A percentile compares a stretch with the other conserved stretches of the same genome.
phyloP scores from a whole-genome alignment of 768 basidiomycete species.

The Leccinum truebloodii region DNA sequence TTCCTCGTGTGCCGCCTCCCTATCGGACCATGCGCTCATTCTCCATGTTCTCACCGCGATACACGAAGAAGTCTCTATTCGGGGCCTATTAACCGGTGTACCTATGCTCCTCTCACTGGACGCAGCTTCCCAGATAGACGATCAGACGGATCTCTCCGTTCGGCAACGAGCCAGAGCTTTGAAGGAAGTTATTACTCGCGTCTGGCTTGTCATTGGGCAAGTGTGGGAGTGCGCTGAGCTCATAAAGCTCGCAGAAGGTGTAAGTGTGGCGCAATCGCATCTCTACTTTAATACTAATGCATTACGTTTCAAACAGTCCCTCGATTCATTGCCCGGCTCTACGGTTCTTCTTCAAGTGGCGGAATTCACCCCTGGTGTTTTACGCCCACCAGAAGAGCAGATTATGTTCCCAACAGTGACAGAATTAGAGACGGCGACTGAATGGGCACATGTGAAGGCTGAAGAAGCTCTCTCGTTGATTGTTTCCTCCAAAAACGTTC shows the following conservation, averaged over 20 bases:
- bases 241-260: constrained; percentile 54
- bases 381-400: constrained; percentile 47
- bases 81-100: constrained; percentile 72
- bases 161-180: constrained; percentile 53
- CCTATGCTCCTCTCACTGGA: constrained; percentile 88
- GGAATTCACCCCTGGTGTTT: constrained; percentile 38
- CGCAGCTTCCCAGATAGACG: constrained; percentile 45
- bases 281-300: constrained; percentile 20
- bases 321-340: constrained; percentile 43
- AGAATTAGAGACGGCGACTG: constrained; percentile 22
- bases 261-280: constrained; percentile 32
- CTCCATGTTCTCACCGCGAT: constrained; percentile 65
- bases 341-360: constrained; percentile 38
- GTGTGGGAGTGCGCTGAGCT: constrained; percentile 69
- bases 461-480: constrained; percentile 59
- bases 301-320: constrained; percentile 38
- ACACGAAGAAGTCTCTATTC: constrained; percentile 72
- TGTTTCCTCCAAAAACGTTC: constrained; percentile 51
- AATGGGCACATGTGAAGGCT: constrained; percentile 47
- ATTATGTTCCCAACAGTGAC: constrained; percentile 40
- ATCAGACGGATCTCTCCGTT: constrained; percentile 38
- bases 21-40: constrained; percentile 76
- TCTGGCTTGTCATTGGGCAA: constrained; percentile 69
- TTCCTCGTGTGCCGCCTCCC: constrained; percentile 52
- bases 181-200: constrained; percentile 59